Base-by-base conservation (phyloP, 805 yeast genomes). In the Suhomyces kilbournensis region DNA sequence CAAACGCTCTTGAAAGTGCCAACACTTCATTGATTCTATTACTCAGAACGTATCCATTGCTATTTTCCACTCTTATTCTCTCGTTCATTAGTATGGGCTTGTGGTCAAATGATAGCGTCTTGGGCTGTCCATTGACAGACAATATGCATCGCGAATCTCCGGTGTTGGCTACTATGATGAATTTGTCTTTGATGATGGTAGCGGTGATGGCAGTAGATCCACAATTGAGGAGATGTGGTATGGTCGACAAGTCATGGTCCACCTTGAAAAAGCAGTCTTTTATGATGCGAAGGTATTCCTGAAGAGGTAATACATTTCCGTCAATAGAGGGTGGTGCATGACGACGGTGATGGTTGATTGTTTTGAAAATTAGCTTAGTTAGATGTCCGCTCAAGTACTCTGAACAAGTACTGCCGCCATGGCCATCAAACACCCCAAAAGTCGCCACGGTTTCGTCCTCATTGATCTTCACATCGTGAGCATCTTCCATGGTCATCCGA, bases 361-460 rank as follows among this genome's bases (percentile, higher is more conserved):
- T 46, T 40, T 60, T 60, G 57, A 75, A 72, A n/a, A 78, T 66
- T 30, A 60, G 50, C 20, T 59, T 59, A 4, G 77, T 76, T 22
- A 83, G 67, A 20, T 64, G 62, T 20, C 72, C 72, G 42, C 83
- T 75, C 4, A 87, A 67, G 55, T 71, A 80, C 34, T 75, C 75
- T 1, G 92, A 83, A 20, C 87, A 77, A 23, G 78, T 77, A 5
- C 78, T 74, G 14, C 93, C 92, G 2, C 96, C 96, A 65, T 88
- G 96, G 2, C 96, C 96, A 67, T 88, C 96, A 67, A 85, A 88
- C 1, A 88, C 87, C 0, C 86, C 90, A 65, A 84, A 86, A 2
- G 87, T 76, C 10, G 80, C 71, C 26, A 71, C 56, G 10, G 69
- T 45, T 30, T 71, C 75, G 53, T 72, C 74, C 47, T 75, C 78